Percentiles rank a stretch among this genome's conserved stretches.
Evolutionary conservation across 2,329 filamentous ascomycete species (phyloP).

Genomic region (Emmonsia crescens): DNA sequence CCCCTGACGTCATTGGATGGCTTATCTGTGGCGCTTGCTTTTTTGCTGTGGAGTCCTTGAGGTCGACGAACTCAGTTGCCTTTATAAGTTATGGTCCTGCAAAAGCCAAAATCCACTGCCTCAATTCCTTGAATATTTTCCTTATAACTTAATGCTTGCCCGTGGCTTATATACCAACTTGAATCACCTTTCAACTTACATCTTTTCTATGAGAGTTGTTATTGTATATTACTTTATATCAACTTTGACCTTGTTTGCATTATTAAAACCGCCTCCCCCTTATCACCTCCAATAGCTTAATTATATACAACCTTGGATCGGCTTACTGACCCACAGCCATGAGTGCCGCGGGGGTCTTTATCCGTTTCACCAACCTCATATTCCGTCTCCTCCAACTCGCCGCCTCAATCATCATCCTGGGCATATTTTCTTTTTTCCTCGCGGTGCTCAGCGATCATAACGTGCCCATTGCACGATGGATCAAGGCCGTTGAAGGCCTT

Average conservation of each 20-base stretch:
- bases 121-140: neutral
- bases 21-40: neutral
- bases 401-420: constrained; percentile 62
- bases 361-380: constrained; percentile 60
- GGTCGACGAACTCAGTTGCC: neutral
- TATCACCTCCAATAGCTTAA: neutral
- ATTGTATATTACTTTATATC: neutral
- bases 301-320: neutral
- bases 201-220: neutral
- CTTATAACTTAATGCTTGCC: neutral
- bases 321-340: constrained; percentile 32
- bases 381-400: constrained; percentile 65
- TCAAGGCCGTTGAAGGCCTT: constrained; percentile 68
- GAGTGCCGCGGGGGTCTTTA: constrained; percentile 49
- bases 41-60: neutral
- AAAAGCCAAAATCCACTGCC: neutral
- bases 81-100: neutral
- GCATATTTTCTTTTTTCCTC: constrained; percentile 76
- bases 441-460: constrained; percentile 57
- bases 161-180: neutral
- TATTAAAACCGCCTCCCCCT: neutral
- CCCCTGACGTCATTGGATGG: neutral
- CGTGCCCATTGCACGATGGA: constrained; percentile 50
- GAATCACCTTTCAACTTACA: neutral
- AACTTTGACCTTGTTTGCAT: neutral